Conservation (phyloP, 192 early-diverging fungal genomes). For the Coemansia sp. region DNA sequence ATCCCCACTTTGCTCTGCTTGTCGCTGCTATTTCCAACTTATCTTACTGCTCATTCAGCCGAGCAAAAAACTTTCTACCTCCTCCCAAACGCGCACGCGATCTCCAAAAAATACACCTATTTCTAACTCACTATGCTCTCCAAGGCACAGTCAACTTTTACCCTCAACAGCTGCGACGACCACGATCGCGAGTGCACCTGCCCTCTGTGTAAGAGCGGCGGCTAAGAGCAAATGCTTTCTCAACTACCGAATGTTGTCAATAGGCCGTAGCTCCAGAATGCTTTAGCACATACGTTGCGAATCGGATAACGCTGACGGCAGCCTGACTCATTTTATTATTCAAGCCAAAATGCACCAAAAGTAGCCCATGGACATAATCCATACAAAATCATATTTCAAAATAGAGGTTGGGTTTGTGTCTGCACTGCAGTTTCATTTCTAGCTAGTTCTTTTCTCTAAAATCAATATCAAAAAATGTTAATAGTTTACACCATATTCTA, state of each 20-base stretch:
- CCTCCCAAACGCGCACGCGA: background rate
- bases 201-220: slow-evolving; percentile 11
- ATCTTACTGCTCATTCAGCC: background rate
- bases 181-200: background rate
- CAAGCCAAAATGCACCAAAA: background rate
- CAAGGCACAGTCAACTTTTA: slow-evolving; percentile 2
- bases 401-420: background rate
- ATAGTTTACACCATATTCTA: background rate
- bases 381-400: background rate
- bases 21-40: slow-evolving; percentile 2
- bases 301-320: background rate
- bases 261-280: background rate
- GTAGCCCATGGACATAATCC: background rate
- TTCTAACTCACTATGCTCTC: slow-evolving; percentile 3
- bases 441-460: background rate
- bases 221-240: background rate
- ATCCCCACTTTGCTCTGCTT: slow-evolving; percentile 1
- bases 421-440: background rate
- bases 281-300: background rate
- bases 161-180: background rate
- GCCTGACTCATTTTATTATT: background rate
- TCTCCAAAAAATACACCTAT: slow-evolving; percentile 3
- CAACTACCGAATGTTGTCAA: background rate
- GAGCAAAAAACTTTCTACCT: background rate
- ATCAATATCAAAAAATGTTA: background rate